These are phyloP conservation scores for Dendrobium huoshanense DNA, from an alignment of 106 monocot genomes.

Conservation along the genomic window DNA sequence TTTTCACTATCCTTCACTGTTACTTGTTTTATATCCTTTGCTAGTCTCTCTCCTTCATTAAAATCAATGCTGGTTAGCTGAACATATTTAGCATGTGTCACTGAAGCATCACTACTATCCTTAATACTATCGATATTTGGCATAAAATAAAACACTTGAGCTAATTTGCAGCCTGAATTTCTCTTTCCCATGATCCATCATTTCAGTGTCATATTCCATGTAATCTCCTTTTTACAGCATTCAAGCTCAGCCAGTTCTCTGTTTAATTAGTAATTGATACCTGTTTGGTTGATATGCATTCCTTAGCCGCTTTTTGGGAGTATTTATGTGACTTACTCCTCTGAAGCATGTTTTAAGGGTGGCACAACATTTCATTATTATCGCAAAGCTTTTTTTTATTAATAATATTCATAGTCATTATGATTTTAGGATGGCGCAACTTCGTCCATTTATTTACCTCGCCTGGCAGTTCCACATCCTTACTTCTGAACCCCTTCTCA, in stretches of 20 bases:
- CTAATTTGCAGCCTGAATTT: background rate
- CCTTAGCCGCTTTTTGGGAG: background rate
- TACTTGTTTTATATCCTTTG: background rate
- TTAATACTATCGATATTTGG: background rate
- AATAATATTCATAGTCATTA: background rate
- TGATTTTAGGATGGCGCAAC: background rate
- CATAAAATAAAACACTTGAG: background rate
- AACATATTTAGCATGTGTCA: background rate
- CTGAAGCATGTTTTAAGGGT: background rate
- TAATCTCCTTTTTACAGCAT: background rate
- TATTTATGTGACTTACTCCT: background rate
- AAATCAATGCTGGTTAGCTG: background rate
- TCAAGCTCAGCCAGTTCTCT: background rate
- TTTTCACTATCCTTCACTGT: too few relatives aligned
- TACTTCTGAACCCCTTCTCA: background rate
- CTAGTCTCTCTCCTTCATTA: background rate
- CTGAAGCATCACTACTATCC: background rate
- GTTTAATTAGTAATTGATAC: background rate
- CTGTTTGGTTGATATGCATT: constrained; percentile 3
- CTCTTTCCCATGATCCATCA: background rate
- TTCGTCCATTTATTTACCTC: constrained; percentile 1
- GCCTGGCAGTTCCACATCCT: background rate
- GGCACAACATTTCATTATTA: background rate
- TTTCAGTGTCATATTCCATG: background rate
- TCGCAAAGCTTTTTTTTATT: background rate